Base-by-base conservation (phyloP, 805 yeast genomes). In the Ogataea angusta region DNA sequence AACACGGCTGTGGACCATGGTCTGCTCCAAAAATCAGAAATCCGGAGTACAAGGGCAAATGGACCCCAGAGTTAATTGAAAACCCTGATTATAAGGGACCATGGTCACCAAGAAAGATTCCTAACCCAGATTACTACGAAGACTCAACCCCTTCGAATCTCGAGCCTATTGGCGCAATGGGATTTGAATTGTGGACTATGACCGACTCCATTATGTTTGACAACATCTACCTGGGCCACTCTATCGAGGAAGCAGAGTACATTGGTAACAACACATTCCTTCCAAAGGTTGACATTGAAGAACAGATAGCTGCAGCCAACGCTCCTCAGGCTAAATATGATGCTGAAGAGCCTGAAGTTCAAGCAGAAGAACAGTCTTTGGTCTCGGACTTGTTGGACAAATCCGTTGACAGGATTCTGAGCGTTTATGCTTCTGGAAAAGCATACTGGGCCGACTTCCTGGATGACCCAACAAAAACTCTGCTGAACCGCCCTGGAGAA, bases 101-200 rank as follows among this genome's bases (percentile, higher is more conserved):
- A 45, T 90, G 96, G 96, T 46, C 60, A 14, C 91, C 95, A 25
- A 73, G 75, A 37, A 56, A 52, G 49, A 75, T 85, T 46, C 62
- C 77, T 13, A 90, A 89, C 57, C 95, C 96, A 5, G 70, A 76
- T 25, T 86, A 73, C 62, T 76, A 62, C 49, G 80, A 75, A 51
- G 87, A 81, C 54, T 36, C 39, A 0, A 65, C 53, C 4, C 89
- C 93, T 5, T 68, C 82, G 9, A 68, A 79, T 48, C 62, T 82
- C 43, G 81, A 77, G 51, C 76, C 80, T 24, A 76, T 87, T 48
- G 90, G 89, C 17, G 95, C 85, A 9, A 53, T 88, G 32, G 96
- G 95, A 7, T 85, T 90, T 56, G 97, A 89, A 62, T 68, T 89
- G 48, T 89, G 96, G 95, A 76, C 91, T 34, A 83, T 89, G 81